Percentiles rank a stretch among this genome's conserved stretches.
These are phyloP conservation scores for Aspergillus sp. DNA, from an alignment of 2,329 filamentous ascomycete species.

Conservation along the genomic window DNA sequence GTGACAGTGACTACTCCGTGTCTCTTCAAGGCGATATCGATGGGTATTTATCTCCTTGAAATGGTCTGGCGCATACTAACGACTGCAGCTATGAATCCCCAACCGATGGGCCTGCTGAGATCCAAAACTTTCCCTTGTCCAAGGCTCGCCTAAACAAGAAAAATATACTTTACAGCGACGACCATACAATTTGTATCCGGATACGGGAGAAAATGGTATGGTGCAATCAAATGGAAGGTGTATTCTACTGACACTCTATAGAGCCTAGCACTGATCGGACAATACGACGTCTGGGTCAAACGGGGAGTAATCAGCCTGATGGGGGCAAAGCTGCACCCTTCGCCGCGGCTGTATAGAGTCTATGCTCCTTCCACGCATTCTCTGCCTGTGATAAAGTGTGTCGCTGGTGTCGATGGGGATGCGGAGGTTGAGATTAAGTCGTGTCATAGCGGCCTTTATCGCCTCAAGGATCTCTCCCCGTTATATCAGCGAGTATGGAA, in stretches of 20 bases:
- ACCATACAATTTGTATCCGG: slow-evolving; percentile 29
- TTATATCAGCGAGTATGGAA: slow-evolving; percentile 48
- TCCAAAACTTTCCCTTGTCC: slow-evolving; percentile 32
- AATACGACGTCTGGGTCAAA: slow-evolving; percentile 49
- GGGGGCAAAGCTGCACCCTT: slow-evolving; percentile 48
- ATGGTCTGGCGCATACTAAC: slow-evolving; percentile 8
- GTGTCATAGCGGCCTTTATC: slow-evolving; percentile 34
- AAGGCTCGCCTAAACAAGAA: slow-evolving; percentile 28
- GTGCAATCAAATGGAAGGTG: neutral
- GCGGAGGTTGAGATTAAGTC: slow-evolving; percentile 43
- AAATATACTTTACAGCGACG: slow-evolving; percentile 30
- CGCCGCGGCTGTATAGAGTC: slow-evolving; percentile 36
- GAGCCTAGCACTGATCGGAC: slow-evolving; percentile 40
- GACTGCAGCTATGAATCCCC: slow-evolving; percentile 22
- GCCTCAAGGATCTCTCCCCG: slow-evolving; percentile 40
- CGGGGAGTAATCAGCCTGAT: slow-evolving; percentile 48
- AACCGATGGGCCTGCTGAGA: slow-evolving; percentile 17
- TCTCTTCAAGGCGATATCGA: slow-evolving; percentile 18
- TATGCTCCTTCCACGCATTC: slow-evolving; percentile 50
- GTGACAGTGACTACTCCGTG: slow-evolving; percentile 14
- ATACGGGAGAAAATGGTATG: slow-evolving; percentile 32
- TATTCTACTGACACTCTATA: slow-evolving; percentile 15
- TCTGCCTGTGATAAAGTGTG: slow-evolving; percentile 43
- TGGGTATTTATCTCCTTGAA: slow-evolving; percentile 10
- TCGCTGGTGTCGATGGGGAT: slow-evolving; percentile 31